These are phyloP conservation scores for Coprinellus micaceus DNA, from an alignment of 768 basidiomycete genomes.

Conservation along the genomic window DNA sequence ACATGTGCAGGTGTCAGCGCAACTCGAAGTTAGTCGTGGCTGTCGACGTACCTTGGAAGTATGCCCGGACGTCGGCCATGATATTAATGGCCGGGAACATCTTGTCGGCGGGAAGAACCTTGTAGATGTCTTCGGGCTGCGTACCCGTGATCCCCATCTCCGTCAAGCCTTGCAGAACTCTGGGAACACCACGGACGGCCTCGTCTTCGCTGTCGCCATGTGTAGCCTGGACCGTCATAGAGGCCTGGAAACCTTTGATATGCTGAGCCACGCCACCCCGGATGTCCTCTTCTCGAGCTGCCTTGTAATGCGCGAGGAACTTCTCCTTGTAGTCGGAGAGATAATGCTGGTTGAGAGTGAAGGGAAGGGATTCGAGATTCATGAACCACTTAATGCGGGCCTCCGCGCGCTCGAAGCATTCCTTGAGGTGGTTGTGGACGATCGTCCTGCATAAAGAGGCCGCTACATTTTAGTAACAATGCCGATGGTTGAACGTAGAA, in stretches of 20 bases:
- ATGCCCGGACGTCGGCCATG: slow-evolving; percentile 70
- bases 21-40: background rate
- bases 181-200: slow-evolving; percentile 22
- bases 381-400: slow-evolving; percentile 47
- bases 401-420: slow-evolving; percentile 36
- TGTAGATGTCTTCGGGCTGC: slow-evolving; percentile 41
- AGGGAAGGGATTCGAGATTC: slow-evolving; percentile 44
- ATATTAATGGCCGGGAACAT: slow-evolving; percentile 56
- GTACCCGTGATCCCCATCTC: slow-evolving; percentile 37
- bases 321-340: slow-evolving; percentile 39
- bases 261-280: slow-evolving; percentile 22
- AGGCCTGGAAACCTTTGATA: slow-evolving; percentile 19
- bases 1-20: background rate
- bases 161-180: slow-evolving; percentile 32
- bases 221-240: background rate
- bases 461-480: too few species aligned
- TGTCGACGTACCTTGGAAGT: slow-evolving; percentile 71
- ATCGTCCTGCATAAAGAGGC: slow-evolving; percentile 16
- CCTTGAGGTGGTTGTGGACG: slow-evolving; percentile 47
- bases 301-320: slow-evolving; percentile 47
- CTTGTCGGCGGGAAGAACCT: slow-evolving; percentile 46
- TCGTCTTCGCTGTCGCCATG: background rate
- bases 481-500: background rate
- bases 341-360: slow-evolving; percentile 51
- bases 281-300: slow-evolving; percentile 31